These are phyloP conservation scores for Starmerella asiatica DNA, from an alignment of 805 yeast species.

Conservation along the genomic window DNA sequence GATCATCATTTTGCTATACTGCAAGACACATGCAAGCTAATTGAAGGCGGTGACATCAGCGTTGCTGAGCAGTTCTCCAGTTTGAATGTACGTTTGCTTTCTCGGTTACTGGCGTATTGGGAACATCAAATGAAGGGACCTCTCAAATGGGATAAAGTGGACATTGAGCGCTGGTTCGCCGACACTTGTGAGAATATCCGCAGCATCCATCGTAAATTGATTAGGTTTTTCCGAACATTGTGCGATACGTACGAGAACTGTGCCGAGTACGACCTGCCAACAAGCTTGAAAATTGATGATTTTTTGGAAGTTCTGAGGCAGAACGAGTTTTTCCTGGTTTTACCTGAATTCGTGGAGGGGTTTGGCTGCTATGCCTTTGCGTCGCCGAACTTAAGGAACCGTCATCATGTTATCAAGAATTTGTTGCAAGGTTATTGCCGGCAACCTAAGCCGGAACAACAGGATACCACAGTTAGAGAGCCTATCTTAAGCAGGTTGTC, in stretches of 20 bases:
- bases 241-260: slow-evolving; percentile 64
- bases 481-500: too few species aligned
- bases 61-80: slow-evolving; percentile 65
- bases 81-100: slow-evolving; percentile 53
- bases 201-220: slow-evolving; percentile 59
- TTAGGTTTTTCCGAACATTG: slow-evolving; percentile 58
- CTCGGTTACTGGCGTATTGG: slow-evolving; percentile 55
- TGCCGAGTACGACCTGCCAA: slow-evolving; percentile 29
- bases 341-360: slow-evolving; percentile 53
- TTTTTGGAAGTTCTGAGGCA: slow-evolving; percentile 48
- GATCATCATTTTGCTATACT: slow-evolving; percentile 71
- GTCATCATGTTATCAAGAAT: slow-evolving; percentile 27
- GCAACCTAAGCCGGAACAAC: slow-evolving; percentile 32
- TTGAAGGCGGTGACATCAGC: slow-evolving; percentile 68
- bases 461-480: slow-evolving; percentile 16
- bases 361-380: slow-evolving; percentile 18
- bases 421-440: slow-evolving; percentile 27
- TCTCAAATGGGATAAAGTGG: slow-evolving; percentile 30
- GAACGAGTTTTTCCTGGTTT: slow-evolving; percentile 61
- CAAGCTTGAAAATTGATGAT: slow-evolving; percentile 27
- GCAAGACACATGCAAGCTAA: slow-evolving; percentile 58
- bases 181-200: slow-evolving; percentile 31
- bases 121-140: slow-evolving; percentile 61
- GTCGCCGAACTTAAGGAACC: slow-evolving; percentile 4
- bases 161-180: slow-evolving; percentile 39